These are phyloP conservation scores for Casuarina glauca DNA, from an alignment of 306 rosid genomes.

Conservation along the genomic window DNA sequence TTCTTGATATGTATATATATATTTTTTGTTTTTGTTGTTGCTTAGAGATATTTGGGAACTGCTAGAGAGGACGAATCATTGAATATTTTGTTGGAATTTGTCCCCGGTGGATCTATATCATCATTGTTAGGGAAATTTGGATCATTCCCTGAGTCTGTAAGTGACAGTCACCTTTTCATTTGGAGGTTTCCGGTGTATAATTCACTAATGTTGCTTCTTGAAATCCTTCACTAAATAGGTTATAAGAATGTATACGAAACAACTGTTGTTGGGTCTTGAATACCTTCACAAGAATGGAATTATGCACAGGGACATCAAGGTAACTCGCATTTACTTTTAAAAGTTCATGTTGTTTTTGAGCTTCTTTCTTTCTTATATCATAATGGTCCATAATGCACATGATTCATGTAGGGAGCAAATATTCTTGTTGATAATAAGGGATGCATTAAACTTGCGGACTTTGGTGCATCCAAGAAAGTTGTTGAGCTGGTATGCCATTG, in stretches of 20 bases:
- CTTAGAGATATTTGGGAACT: conserved; percentile 85
- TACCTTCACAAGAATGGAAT: conserved; percentile 84
- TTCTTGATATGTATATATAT: neutral
- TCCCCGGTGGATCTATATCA: conserved; percentile 92
- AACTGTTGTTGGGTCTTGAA: conserved; percentile 82
- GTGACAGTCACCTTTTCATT: conserved; percentile 34
- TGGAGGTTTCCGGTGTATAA: conserved; percentile 3
- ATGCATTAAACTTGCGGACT: conserved; percentile 94
- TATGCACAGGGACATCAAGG: conserved; percentile 96
- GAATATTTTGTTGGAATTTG: conserved; percentile 89
- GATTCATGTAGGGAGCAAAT: conserved; percentile 78
- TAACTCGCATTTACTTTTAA: conserved; percentile 24
- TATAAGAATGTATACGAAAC: conserved; percentile 82
- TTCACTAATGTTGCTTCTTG: conserved; percentile 7
- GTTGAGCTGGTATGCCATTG: conserved; percentile 73
- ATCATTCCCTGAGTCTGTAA: conserved; percentile 88
- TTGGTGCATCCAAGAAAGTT: conserved; percentile 96
- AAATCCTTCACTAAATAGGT: conserved; percentile 46
- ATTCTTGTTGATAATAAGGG: conserved; percentile 96
- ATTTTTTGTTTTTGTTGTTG: conserved; percentile 1
- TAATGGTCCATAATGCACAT: conserved; percentile 18
- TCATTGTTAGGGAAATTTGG: conserved; percentile 90
- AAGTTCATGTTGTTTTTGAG: neutral
- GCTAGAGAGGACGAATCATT: conserved; percentile 82
- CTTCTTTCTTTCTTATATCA: conserved; percentile 8